phyloP scores from a whole-genome alignment of 1,284 basidiomycete species.

The Ustilago vetiveriae region DNA sequence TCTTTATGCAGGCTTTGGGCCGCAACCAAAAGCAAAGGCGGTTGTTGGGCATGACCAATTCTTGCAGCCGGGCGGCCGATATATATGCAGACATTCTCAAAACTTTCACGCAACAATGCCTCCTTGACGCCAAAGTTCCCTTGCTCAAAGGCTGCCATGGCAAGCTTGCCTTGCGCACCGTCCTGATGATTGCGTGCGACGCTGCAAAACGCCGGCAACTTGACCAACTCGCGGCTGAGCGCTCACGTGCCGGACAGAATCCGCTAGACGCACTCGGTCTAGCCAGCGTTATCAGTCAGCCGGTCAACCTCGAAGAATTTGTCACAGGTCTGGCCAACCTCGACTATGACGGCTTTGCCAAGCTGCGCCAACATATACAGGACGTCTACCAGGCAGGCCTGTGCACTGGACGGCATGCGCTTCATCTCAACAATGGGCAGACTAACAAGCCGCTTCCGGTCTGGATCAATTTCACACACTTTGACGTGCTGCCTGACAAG shows the following conservation, averaged over 20 bases:
- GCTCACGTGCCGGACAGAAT: background rate
- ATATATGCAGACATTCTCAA: constrained; percentile 4
- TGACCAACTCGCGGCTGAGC: background rate
- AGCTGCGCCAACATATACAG: background rate
- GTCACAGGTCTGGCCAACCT: background rate
- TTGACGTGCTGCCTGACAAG: constrained; percentile 8
- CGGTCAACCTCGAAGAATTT: constrained; percentile 3
- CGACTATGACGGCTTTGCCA: background rate
- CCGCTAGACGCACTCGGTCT: background rate
- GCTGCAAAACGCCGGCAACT: constrained; percentile 3
- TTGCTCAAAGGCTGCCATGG: constrained; percentile 11
- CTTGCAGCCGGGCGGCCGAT: background rate
- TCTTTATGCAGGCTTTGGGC: constrained; percentile 6
- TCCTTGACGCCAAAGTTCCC: background rate
- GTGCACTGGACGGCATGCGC: background rate
- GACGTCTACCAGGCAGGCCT: background rate
- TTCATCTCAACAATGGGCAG: background rate
- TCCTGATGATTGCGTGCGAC: constrained; percentile 19
- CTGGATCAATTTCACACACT: constrained; percentile 24
- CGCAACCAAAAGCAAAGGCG: background rate
- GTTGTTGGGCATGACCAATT: too few relatives aligned
- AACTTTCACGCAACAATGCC: background rate
- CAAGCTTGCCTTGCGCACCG: constrained; percentile 9
- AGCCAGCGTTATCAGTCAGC: background rate
- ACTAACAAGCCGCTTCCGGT: background rate